Evolutionary conservation across 345 rosid genomes (phyloP), one percentile per base, ranked within the genome.

Genomic region (Populus deltoides): DNA sequence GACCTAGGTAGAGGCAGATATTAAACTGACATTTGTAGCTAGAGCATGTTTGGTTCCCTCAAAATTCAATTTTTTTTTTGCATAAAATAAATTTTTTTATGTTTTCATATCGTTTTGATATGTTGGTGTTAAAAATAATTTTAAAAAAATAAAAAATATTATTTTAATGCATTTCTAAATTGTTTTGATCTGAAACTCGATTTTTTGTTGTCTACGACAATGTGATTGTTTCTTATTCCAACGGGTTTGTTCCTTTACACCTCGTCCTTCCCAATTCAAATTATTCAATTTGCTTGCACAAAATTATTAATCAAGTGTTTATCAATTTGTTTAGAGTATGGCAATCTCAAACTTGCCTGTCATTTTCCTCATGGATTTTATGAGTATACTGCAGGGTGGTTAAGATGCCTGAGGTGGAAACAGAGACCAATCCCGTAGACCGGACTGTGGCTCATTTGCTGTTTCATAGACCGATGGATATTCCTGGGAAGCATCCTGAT

Each of bases 361-460:
- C 65, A 73, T 41, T 29, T 31, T 63, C 6, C 55, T 10, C 51
- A 3, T 53, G 39, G 53, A 51, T 61, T 36, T 76, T 45, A 70
- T 38, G 73, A 41, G 63, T 81, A 18, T 18, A n/a, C 80, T 71
- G 70, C 86, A 93, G 93, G 82, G 82, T 83, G 76, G 47, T 76
- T 43, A 80, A 69, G 83, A 85, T 90, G 84, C 81, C 90, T 68
- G 93, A 89, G 71, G 84, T 72, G 65, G 97, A 96, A 89, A 89
- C 97, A 49, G 93, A 88, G 86, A 96, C 97, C 76, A 96, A 96
- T 77, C 95, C 97, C 45, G 85, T 91, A 62, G 97, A 96, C 80
- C 90, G 98, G 69, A 84, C 87, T 41, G 92, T 96, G 71, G 99
- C 98, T 71, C 93, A 86, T 86, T 87, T 96, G 85, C 97, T 96